Conservation (phyloP, 257 asterid species). For the Paraleonurus japonicus region DNA sequence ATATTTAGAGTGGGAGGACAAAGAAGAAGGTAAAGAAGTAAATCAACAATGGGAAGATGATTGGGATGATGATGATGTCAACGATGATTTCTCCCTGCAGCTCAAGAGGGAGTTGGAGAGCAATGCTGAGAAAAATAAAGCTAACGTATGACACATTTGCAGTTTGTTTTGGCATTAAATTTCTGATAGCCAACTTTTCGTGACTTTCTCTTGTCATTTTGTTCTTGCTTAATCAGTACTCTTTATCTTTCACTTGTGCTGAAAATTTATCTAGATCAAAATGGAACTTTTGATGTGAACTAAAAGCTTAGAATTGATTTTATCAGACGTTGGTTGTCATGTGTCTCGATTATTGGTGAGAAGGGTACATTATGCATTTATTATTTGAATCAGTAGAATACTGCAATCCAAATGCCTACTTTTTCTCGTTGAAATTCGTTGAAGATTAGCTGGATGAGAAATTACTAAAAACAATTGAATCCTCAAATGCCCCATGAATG, state of each 20-base stretch:
- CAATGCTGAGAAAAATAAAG: slow-evolving; percentile 59
- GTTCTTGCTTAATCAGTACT: slow-evolving; percentile 1
- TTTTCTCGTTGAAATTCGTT: too few species aligned
- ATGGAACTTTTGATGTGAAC: neutral
- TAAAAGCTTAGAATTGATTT: neutral
- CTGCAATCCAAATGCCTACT: too few species aligned
- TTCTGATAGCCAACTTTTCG: slow-evolving; percentile 2
- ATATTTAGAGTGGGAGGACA: slow-evolving; percentile 62
- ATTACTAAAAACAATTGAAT: too few species aligned
- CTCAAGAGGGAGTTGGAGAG: slow-evolving; percentile 78
- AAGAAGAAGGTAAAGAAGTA: slow-evolving; percentile 73
- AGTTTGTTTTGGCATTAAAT: slow-evolving; percentile 1
- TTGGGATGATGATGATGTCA: slow-evolving; percentile 96
- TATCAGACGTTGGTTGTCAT: too few species aligned
- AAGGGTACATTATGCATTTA: too few species aligned
- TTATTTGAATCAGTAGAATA: too few species aligned
- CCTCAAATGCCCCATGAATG: too few species aligned
- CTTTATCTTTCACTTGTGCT: neutral
- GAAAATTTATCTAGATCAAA: neutral
- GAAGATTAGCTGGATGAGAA: neutral
- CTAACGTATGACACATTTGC: slow-evolving; percentile 19
- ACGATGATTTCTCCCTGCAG: slow-evolving; percentile 86
- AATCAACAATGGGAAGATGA: slow-evolving; percentile 95
- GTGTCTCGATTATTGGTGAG: too few species aligned
- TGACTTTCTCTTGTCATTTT: neutral